phyloP scores from a whole-genome alignment of 2,329 filamentous ascomycete species.

The Ascocoryne sarcoides region DNA sequence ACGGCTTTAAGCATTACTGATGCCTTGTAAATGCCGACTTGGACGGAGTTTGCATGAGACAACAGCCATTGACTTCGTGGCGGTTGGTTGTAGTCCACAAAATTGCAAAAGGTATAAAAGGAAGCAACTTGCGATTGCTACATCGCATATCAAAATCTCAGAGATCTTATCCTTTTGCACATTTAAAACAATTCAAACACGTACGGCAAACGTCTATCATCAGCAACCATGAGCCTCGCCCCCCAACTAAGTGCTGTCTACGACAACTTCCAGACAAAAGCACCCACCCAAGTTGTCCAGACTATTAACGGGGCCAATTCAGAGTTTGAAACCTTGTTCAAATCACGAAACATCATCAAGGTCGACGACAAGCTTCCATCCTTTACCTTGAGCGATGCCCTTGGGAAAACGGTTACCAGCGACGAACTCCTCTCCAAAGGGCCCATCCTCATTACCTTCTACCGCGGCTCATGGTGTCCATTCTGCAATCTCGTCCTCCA shows the following conservation, averaged over 20 bases:
- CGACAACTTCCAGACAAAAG: slow-evolving; percentile 7
- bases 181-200: too few species aligned
- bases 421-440: slow-evolving; percentile 28
- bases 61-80: background rate
- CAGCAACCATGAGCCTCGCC: slow-evolving; percentile 12
- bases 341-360: slow-evolving; percentile 23
- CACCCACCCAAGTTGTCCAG: slow-evolving; percentile 6
- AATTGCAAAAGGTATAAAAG: too few species aligned
- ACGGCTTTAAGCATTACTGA: too few species aligned
- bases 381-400: slow-evolving; percentile 30
- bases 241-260: slow-evolving; percentile 9
- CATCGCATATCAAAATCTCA: background rate
- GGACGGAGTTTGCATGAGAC: background rate
- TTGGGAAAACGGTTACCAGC: slow-evolving; percentile 30
- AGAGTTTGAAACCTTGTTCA: slow-evolving; percentile 12
- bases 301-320: slow-evolving; percentile 10
- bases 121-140: background rate
- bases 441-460: slow-evolving; percentile 36
- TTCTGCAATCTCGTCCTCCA: slow-evolving; percentile 36
- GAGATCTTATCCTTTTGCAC: too few species aligned
- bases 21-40: too few species aligned
- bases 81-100: too few species aligned
- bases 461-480: slow-evolving; percentile 39
- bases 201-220: too few species aligned
- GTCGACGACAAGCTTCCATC: slow-evolving; percentile 29